A percentile compares a stretch with the other conserved stretches of the same genome.
Conservation (phyloP, 305 asterid genomes). For the Fraxinus dipetala region DNA sequence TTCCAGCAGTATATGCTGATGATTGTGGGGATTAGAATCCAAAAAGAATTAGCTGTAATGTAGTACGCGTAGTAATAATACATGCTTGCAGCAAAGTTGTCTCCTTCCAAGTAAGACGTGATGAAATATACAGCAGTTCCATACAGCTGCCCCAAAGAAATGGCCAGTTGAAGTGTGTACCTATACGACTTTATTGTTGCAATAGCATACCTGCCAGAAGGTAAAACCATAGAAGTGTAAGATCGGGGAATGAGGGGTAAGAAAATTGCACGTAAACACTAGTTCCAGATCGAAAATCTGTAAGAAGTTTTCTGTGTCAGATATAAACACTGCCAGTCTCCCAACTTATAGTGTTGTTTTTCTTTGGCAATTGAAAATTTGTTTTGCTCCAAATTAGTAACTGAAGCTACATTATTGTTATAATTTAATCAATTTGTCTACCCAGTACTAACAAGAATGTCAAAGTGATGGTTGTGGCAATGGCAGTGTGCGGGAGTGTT, state of each 20-base stretch:
- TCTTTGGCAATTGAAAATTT: neutral
- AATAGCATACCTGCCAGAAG: slow-evolving; percentile 40
- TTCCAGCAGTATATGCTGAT: slow-evolving; percentile 67
- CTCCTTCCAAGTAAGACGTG: slow-evolving; percentile 77
- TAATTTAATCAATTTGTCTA: neutral
- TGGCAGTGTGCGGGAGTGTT: neutral
- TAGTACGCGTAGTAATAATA: slow-evolving; percentile 64
- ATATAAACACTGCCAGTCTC: neutral
- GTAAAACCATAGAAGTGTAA: neutral
- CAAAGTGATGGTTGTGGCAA: neutral
- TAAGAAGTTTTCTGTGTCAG: neutral
- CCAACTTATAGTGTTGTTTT: neutral
- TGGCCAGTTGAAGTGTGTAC: slow-evolving; percentile 46
- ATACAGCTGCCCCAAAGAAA: slow-evolving; percentile 81
- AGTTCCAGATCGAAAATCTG: neutral
- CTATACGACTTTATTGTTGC: slow-evolving; percentile 40
- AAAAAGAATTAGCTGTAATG: slow-evolving; percentile 66
- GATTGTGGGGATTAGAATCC: slow-evolving; percentile 67
- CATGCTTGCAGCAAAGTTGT: slow-evolving; percentile 59
- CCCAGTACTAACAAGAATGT: neutral
- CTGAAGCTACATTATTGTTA: neutral
- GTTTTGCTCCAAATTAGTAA: neutral
- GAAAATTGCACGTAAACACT: neutral
- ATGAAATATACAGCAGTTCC: slow-evolving; percentile 68
- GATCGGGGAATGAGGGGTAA: neutral